Evolutionary conservation across 1,284 basidiomycete genomes (phyloP).

Genomic region (Phylloboletellus chloephorus): DNA sequence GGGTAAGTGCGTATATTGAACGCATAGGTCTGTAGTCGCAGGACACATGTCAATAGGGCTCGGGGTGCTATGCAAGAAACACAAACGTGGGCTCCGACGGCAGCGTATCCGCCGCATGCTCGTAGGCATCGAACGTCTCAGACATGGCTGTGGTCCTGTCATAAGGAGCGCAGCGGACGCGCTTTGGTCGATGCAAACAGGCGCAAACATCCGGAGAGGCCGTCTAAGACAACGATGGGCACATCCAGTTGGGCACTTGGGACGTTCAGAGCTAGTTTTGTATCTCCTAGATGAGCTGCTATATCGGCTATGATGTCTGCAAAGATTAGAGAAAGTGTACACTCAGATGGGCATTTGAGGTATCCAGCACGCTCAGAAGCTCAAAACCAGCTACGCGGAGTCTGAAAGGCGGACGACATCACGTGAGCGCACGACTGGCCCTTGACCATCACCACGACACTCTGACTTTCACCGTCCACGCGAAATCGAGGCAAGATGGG

Average conservation of each 20-base stretch:
- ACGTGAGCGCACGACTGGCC: slow-evolving; percentile 1
- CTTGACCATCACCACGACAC: slow-evolving; percentile 8
- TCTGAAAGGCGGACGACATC: background rate
- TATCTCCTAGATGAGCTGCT: too few species aligned
- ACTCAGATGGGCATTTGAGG: background rate
- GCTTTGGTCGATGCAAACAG: slow-evolving; percentile 19
- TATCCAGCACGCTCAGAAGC: background rate
- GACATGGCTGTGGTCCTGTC: slow-evolving; percentile 21
- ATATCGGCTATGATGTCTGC: too few species aligned
- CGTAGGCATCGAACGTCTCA: slow-evolving; percentile 19
- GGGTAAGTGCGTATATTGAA: slow-evolving; percentile 76
- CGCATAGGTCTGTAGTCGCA: slow-evolving; percentile 50
- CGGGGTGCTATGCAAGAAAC: slow-evolving; percentile 1
- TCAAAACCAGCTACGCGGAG: background rate
- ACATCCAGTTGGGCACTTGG: too few species aligned
- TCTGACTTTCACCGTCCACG: slow-evolving; percentile 11
- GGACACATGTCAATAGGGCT: slow-evolving; percentile 14
- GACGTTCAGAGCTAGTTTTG: too few species aligned
- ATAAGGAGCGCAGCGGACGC: too few species aligned
- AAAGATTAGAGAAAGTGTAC: too few species aligned
- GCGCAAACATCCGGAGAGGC: too few species aligned
- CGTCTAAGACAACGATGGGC: too few species aligned
- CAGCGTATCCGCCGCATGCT: slow-evolving; percentile 13
- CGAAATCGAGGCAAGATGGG: slow-evolving; percentile 70
- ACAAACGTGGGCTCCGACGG: slow-evolving; percentile 26